A percentile compares a stretch with the other conserved stretches of the same genome.
Conservation (phyloP, 2,329 filamentous ascomycete genomes). For the Aureobasidium subglaciale region DNA sequence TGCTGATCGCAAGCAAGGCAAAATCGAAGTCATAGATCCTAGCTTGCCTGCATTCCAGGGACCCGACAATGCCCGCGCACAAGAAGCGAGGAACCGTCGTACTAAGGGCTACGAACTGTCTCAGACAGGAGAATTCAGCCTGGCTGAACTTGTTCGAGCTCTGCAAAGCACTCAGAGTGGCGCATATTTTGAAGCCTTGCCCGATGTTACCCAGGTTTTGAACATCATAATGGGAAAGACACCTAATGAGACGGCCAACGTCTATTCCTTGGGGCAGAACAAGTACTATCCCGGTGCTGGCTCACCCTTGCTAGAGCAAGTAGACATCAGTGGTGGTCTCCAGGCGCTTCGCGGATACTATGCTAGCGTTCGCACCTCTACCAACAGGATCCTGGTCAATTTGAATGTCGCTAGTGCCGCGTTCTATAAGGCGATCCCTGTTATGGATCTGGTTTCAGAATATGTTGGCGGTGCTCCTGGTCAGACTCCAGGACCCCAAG, state of each 20-base stretch:
- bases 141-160: constrained; percentile 40
- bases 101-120: constrained; percentile 32
- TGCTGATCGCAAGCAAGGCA: constrained; percentile 15
- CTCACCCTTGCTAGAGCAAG: constrained; percentile 26
- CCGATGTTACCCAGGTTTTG: constrained; percentile 49
- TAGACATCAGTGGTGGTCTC: constrained; percentile 44
- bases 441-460: constrained; percentile 29
- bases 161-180: constrained; percentile 31
- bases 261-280: constrained; percentile 46
- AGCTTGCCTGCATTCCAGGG: background rate
- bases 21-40: constrained; percentile 11
- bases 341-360: constrained; percentile 56
- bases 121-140: constrained; percentile 29
- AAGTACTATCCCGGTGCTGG: constrained; percentile 43
- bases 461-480: constrained; percentile 21
- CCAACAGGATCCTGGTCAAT: constrained; percentile 53
- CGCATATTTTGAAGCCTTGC: constrained; percentile 36
- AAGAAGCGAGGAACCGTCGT: constrained; percentile 23
- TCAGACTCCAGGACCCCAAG: background rate
- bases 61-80: constrained; percentile 21
- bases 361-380: constrained; percentile 53
- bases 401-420: constrained; percentile 55
- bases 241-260: constrained; percentile 34
- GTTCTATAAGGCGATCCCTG: constrained; percentile 43
- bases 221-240: constrained; percentile 51